A percentile compares a stretch with the other conserved stretches of the same genome.
Conservation (phyloP, 169 alveolate genomes). For the Eimeria nieschulzi region DNA sequence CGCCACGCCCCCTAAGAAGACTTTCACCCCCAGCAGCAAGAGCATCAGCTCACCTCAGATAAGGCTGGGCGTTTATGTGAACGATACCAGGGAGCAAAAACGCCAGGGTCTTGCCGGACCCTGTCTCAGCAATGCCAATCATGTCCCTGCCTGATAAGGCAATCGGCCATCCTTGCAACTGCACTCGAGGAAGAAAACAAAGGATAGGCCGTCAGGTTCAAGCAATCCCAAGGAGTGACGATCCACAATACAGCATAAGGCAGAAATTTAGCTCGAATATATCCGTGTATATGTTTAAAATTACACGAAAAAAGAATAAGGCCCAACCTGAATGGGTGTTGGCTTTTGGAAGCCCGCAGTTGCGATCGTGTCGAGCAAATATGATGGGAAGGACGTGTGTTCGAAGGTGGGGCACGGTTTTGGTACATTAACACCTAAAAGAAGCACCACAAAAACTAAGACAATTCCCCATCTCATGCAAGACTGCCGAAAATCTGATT, state of each 20-base stretch:
- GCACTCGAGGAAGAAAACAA: background rate
- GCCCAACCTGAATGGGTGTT: conserved; percentile 93
- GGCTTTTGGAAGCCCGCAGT: conserved; percentile 92
- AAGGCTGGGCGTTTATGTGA: conserved; percentile 89
- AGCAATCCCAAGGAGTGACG: too few relatives aligned
- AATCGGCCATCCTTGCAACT: conserved; percentile 95
- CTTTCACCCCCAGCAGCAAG: too few relatives aligned
- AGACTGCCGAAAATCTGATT: background rate
- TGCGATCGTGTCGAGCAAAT: conserved; percentile 88
- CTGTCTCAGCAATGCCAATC: conserved; percentile 97
- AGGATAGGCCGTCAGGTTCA: too few relatives aligned
- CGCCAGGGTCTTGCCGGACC: conserved; percentile 96
- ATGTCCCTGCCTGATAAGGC: conserved; percentile 92
- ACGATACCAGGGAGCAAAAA: conserved; percentile 92
- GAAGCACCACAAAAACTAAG: background rate
- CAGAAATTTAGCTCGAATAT: too few relatives aligned
- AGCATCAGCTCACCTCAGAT: conserved; percentile 51
- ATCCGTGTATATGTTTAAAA: too few relatives aligned
- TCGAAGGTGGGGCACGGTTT: conserved; percentile 92
- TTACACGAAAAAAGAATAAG: too few relatives aligned
- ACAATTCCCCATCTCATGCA: background rate
- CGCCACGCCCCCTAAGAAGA: too few relatives aligned
- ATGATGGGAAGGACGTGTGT: conserved; percentile 94
- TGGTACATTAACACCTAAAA: conserved; percentile 80
- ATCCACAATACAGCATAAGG: too few relatives aligned